Evolutionary conservation across 148 eudicot species (phyloP).

Genomic region (Gaultheria prostrata): DNA sequence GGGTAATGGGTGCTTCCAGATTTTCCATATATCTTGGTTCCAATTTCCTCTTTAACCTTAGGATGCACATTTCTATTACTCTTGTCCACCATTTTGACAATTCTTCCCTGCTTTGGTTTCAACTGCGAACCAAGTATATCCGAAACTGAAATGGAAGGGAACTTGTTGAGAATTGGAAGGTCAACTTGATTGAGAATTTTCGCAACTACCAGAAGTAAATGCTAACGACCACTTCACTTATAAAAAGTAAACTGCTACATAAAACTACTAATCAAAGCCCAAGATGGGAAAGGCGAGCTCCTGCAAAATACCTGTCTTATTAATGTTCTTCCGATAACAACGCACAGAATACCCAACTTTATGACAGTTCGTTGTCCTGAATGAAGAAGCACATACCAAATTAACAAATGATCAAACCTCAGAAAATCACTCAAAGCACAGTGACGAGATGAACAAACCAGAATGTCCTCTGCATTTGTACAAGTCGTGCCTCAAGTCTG

Average conservation of each 20-base stretch:
- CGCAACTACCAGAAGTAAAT: not conserved
- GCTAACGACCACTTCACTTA: not conserved
- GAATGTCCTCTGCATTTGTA: slow-evolving; percentile 67
- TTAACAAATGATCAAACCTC: slow-evolving; percentile 10
- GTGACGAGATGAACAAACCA: slow-evolving; percentile 52
- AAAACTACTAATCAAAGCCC: not conserved
- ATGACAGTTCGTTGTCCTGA: slow-evolving; percentile 68
- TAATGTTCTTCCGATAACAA: slow-evolving; percentile 35
- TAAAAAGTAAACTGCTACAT: not conserved
- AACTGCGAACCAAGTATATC: slow-evolving; percentile 28
- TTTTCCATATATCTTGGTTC: slow-evolving; percentile 14
- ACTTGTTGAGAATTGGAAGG: not conserved
- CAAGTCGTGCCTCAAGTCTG: slow-evolving; percentile 67
- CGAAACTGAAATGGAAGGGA: slow-evolving; percentile 12
- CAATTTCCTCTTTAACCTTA: no score
- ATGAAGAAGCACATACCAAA: slow-evolving; percentile 13
- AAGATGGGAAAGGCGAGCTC: not conserved
- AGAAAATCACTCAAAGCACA: slow-evolving; percentile 16
- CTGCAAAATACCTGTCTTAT: slow-evolving; percentile 37
- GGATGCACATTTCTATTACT: no score
- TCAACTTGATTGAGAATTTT: not conserved
- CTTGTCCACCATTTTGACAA: slow-evolving; percentile 9
- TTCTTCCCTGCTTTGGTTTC: slow-evolving; percentile 24
- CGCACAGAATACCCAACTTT: slow-evolving; percentile 85
- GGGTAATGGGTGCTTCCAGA: slow-evolving; percentile 15